These are phyloP conservation scores for Phoenix roebelenii DNA, from an alignment of 176 grass and related monocot genomes.

Conservation along the genomic window DNA sequence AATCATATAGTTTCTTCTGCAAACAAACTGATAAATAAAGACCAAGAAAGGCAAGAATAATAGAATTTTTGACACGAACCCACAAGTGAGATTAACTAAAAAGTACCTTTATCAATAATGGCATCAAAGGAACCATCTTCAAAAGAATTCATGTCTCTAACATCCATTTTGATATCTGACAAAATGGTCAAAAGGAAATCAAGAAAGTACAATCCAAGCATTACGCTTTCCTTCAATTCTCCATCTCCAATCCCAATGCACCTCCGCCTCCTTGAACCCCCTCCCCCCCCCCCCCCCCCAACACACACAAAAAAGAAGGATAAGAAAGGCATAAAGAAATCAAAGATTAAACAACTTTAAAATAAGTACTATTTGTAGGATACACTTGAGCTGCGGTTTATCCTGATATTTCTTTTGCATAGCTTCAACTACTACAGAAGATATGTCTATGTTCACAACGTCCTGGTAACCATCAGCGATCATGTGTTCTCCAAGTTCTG, in stretches of 20 bases:
- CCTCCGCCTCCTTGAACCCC: too few species aligned
- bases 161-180: conserved; percentile 87
- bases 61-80: background rate
- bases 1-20: background rate
- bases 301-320: background rate
- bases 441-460: conserved; percentile 78
- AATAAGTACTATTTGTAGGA: background rate
- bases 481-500: conserved; percentile 80
- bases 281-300: background rate
- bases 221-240: background rate
- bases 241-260: background rate
- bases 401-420: conserved; percentile 81
- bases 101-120: conserved; percentile 91
- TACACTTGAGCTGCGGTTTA: conserved; percentile 66
- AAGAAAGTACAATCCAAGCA: conserved; percentile 6
- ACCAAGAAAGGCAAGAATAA: conserved; percentile 1
- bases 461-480: conserved; percentile 68
- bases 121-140: conserved; percentile 64
- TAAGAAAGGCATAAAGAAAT: background rate
- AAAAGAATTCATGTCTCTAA: conserved; percentile 65
- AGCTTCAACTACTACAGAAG: conserved; percentile 71
- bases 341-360: too few species aligned
- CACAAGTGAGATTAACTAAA: too few species aligned
- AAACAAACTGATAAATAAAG: background rate
- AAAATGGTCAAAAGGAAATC: conserved; percentile 16